Conservation (phyloP, 164 flowering plant genomes). For the Paratinospora sagittata region DNA sequence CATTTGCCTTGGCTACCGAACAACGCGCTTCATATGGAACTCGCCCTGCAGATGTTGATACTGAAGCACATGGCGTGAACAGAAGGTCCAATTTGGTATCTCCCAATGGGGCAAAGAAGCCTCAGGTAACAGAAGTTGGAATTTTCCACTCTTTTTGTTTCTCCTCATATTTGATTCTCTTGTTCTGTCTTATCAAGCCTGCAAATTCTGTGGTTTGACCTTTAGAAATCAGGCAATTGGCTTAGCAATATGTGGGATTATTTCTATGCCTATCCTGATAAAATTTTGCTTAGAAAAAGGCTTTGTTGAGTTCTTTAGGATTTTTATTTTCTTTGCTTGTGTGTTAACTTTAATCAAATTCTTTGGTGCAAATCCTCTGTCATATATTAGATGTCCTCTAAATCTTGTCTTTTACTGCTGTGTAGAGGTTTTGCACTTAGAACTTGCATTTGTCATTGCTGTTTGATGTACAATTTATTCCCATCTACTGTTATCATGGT, state of each 20-base stretch:
- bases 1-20: conserved; percentile 83
- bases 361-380: not conserved
- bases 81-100: conserved; percentile 24
- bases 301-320: not conserved
- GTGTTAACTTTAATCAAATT: not conserved
- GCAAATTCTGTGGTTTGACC: not conserved
- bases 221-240: not conserved
- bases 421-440: too few relatives aligned
- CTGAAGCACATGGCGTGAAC: conserved; percentile 24
- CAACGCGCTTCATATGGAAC: conserved; percentile 60
- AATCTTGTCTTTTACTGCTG: too few relatives aligned
- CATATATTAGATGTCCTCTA: not conserved
- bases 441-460: not conserved
- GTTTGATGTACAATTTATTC: not conserved
- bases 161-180: not conserved
- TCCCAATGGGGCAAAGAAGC: conserved; percentile 26
- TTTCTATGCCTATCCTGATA: not conserved
- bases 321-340: not conserved
- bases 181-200: not conserved
- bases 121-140: conserved; percentile 26
- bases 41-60: conserved; percentile 36
- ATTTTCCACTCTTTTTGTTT: not conserved
- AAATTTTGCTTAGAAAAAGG: not conserved
- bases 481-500: not conserved
- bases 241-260: not conserved